Base-by-base conservation (phyloP, 2,329 filamentous ascomycete species). In the Orbilia quercus region DNA sequence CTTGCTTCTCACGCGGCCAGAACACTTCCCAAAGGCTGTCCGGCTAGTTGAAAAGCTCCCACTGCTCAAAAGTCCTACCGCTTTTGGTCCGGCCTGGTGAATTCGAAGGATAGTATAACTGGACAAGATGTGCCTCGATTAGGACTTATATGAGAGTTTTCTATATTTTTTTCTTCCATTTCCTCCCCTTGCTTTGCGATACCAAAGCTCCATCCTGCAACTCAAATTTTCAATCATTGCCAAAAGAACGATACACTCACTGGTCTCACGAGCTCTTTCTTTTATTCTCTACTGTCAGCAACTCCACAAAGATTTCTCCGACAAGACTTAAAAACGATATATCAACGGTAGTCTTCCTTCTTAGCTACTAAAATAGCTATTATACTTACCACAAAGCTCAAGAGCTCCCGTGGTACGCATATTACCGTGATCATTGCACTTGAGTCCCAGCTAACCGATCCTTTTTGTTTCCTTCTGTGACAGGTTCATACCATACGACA, bases 111-210 rank as follows among this genome's bases (percentile, higher is more conserved):
- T 55, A 51, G 2, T 57, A 40, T 58, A 64, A 58, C 34, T 58
- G 58, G 47, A 59, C 66, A 72, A 64, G 53, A 72, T 72, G 66
- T 58, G 53, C 59, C 51, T 58, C 44, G 51, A 72, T 64, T 72
- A 64, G 45, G 44, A 53, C 45, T 48, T 45, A 31, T 63, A 36
- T 31, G 18, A 53, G 44, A 38, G 16, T 34, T 45, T 45, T n/a
- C n/a, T n/a, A n/a, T 57, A 16, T 23, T n/a, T 58, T 51, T 42
- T 25, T n/a, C n/a, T n/a, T n/a, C n/a, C n/a, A n/a, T n/a, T 14
- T 38, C 14, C 25, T 38, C 50, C 42, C 28, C n/a, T 48, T 55
- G 28, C 40, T 62, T 57, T 36, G 40, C 34, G 3, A 31, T 7
- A 44, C 47, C 34, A 16, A 51, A 50, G 45, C 36, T 58, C 16